These are phyloP conservation scores for Botrytis cinerea DNA, from an alignment of 2,329 filamentous ascomycete species.

Conservation along the genomic window DNA sequence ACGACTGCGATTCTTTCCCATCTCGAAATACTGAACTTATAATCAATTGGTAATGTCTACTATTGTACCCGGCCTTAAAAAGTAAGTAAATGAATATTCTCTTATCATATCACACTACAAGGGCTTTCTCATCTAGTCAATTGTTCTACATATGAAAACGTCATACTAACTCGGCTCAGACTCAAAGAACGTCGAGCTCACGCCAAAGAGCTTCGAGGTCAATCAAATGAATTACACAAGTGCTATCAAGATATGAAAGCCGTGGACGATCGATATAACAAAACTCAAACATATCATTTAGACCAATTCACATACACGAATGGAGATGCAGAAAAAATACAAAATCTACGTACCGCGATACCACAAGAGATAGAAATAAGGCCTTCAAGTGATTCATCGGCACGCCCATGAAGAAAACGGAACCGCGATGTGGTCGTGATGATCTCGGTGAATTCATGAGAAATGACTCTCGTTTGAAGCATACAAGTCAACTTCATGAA, in stretches of 20 bases:
- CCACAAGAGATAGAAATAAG: background rate
- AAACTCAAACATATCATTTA: background rate
- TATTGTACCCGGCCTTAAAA: background rate
- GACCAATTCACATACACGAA: background rate
- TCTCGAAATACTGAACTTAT: background rate
- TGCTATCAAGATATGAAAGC: conserved; percentile 11
- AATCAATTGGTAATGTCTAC: conserved; percentile 2
- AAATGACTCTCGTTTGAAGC: background rate
- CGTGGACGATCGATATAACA: conserved; percentile 2
- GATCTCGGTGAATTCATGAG: background rate
- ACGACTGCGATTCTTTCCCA: background rate
- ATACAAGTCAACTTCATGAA: background rate
- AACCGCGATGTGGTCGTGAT: background rate
- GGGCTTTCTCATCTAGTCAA: background rate
- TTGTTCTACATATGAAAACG: no score
- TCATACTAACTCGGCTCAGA: background rate
- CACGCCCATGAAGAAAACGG: background rate
- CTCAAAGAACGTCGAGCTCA: conserved; percentile 11
- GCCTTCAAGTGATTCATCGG: background rate
- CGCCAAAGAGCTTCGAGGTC: conserved; percentile 5
- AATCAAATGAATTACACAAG: background rate
- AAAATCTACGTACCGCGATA: background rate
- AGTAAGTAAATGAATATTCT: background rate
- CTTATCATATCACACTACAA: background rate
- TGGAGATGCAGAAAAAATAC: background rate